Conservation (phyloP, 768 basidiomycete genomes). For the Pulveroboletus frians region DNA sequence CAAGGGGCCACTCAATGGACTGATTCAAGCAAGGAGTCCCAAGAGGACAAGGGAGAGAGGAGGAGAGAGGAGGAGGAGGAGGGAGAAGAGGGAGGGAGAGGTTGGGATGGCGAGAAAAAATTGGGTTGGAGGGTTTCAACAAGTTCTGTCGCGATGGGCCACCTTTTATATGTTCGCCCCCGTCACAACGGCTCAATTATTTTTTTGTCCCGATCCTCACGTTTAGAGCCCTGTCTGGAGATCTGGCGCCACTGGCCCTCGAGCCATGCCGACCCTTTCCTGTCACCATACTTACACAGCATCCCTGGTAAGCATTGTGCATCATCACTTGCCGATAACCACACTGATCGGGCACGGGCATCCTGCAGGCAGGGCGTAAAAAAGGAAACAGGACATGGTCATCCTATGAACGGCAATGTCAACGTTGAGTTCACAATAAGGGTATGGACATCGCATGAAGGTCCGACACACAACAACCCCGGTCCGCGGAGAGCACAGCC, state of each 20-base stretch:
- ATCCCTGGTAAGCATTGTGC: conserved; percentile 4
- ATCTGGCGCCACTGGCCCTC: conserved; percentile 1
- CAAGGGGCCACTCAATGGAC: conserved; percentile 17
- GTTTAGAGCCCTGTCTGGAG: conserved; percentile 7
- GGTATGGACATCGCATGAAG: conserved; percentile 4
- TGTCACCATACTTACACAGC: conserved; percentile 21
- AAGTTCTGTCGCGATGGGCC: background rate
- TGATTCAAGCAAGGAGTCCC: conserved; percentile 9
- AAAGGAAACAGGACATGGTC: conserved; percentile 17
- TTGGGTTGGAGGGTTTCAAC: conserved; percentile 3
- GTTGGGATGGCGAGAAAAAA: conserved; percentile 21
- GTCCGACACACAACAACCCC: conserved; percentile 15
- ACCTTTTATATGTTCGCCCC: conserved; percentile 16
- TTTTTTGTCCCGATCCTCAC: conserved; percentile 1
- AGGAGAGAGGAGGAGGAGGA: background rate
- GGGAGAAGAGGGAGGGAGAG: background rate
- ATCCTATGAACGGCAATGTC: conserved; percentile 15
- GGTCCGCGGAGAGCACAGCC: conserved; percentile 22
- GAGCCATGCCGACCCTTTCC: conserved; percentile 9
- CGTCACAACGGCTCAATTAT: conserved; percentile 4
- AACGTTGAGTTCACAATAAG: conserved; percentile 18
- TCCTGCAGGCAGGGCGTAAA: conserved; percentile 19
- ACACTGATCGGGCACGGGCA: conserved; percentile 22
- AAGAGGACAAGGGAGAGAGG: background rate
- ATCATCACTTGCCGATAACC: conserved; percentile 17